Base-by-base conservation (phyloP, 805 yeast species). In the Teunomyces kruisii region DNA sequence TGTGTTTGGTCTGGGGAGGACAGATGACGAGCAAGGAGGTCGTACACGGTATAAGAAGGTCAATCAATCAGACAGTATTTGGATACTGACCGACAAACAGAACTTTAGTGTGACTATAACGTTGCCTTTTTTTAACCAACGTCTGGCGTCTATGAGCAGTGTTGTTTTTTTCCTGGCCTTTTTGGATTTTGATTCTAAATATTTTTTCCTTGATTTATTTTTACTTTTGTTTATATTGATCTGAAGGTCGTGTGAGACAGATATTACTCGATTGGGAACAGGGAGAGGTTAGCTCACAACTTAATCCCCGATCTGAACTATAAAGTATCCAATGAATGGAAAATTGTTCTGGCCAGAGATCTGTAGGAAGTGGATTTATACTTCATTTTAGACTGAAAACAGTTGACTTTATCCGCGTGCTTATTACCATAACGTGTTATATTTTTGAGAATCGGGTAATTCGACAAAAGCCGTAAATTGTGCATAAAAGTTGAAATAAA, bases 261-360 rank as follows among this genome's bases (percentile, higher is more conserved):
- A 17, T n/a, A 17, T 35, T 35, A n/a, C 38, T 24, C 15, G 12
- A 35, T 35, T 35, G n/a, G 38, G 38, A 35, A 19, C 7, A 35
- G 16, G 38, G 38, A 35, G 38, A 35, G n/a, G 38, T 35, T 35
- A 35, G 38, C 38, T 35, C 10, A 35, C 36, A 12, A 22, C 17
- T 17, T n/a, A 13, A 16, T 32, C 16, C 13, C 32, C 9, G 13
- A 30, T 13, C 16, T 10, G 9, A 30, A 13, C 32, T 30, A 6
- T 19, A 19, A 19, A 19, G 22, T 19, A 19, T 19, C 22, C 22
- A 19, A 19, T 19, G 22, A 19, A 6, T 6, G 22, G 22, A 19
- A 19, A 4, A 19, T 6, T 19, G 22, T 19, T 4, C 22, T 19
- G 3, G 22, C 6, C 3, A 19, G 22, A 19, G 22, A 19, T 19